Evolutionary conservation across 768 basidiomycete genomes (phyloP), one percentile per base, ranked within the genome.

Genomic region (Heimioporus sp.): DNA sequence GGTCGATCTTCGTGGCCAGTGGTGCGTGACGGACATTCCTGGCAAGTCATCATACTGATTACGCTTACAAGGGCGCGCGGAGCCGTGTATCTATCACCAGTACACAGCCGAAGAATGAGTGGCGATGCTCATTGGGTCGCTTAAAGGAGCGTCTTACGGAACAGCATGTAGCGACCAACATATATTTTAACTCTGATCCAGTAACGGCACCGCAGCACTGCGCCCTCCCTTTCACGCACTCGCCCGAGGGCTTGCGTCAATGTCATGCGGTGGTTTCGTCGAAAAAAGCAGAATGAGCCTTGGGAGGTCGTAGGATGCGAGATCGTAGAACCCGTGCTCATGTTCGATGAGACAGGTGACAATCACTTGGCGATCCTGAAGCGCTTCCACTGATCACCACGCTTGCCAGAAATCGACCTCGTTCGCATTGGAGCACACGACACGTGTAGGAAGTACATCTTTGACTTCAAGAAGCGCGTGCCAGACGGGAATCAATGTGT

Each of bases 241-340:
- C 54, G 36, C 60, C 50, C 31, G 44, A 55, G 51, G 45, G 49
- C 50, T 61, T 55, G 43, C 40, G 38, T 57, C 52, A 53, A 41
- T 42, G 17, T 48, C 48, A 68, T 69, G 65, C 62, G 64, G 62
- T 71, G 71, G 55, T 79, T 86, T 58, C 77, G 80, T 54, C 76
- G 81, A 53, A 80, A 75, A 52, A 80, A 75, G 55, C 51, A 46
- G 47, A 17, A 85, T 61, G 71, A 71, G 10, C 80, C 86, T 35
- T 91, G 89, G 89, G 89, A 91, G 71, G 87, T 90, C 38, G 84
- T 90, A 28, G 82, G 83, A 52, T 81, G 76, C 62, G 80, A 78
- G 61, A 68, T 73, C 31, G 80, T 91, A 44, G 79, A 83, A 42
- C 83, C 88, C 21, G 78, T 90, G 13, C 73, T 79, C 16, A 80